Evolutionary conservation across 2,329 filamentous ascomycete genomes (phyloP), one percentile per base, ranked within the genome.

Genomic region (Fusarium pseudoanthophilum): DNA sequence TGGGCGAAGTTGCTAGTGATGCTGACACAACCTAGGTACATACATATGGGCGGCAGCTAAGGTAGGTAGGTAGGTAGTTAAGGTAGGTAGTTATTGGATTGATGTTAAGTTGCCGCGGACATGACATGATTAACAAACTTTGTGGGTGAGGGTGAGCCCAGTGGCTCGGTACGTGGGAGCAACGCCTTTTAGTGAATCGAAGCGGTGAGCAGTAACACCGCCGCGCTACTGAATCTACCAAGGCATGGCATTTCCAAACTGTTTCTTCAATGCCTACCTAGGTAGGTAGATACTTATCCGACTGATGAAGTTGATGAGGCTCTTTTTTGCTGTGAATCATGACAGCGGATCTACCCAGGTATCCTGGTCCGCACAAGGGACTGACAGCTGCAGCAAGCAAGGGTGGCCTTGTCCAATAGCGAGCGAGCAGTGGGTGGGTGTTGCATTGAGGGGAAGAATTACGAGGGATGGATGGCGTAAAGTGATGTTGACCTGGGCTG

Each of bases 261-360:
- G 46, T 21, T 58, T 36, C 24, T 30, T 10, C 14, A 11, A 36
- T 16, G 37, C 63, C 30, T 34, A 32, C 30, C 30, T 30, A 26
- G 26, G 26, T 26, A 26, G 26, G 26, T 26, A 26, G 10, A 39
- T 16, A 39, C 60, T 26, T 20, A 20, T 52, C 51, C 28, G 37
- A 30, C 13, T 51, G 21, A 55, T 64, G 75, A 69, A 37, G 53
- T 66, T 40, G 28, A 55, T 67, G 69, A 71, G 70, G 73, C 74
- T 77, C 75, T 72, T 58, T 45, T 51, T 55, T 52, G 30, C 45
- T 69, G 53, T 66, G 45, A 64, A 63, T 52, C 53, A 61, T 75
- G 75, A 69, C 72, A 77, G 71, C 75, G 75, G 75, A 78, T 77
- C 75, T 77, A 77, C 64, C 75, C 75, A 73, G 62, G 37, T 43